Evolutionary conservation across 2,329 filamentous ascomycete genomes (phyloP).

Genomic region (Triangularia verruculosa): DNA sequence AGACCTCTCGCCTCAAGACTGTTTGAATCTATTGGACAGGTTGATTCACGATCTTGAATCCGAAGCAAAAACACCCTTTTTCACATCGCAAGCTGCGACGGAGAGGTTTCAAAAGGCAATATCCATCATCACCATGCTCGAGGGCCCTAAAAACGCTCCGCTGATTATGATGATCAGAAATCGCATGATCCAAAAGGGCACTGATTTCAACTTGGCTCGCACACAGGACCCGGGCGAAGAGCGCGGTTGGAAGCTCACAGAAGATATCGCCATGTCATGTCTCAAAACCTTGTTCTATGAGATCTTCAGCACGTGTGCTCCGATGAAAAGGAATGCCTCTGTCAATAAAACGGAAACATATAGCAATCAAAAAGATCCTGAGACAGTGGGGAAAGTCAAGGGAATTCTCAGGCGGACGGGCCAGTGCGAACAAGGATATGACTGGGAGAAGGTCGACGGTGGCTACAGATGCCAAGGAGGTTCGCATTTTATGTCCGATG

Average conservation of each 20-base stretch:
- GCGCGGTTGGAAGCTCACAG: not conserved
- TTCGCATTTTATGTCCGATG: not conserved
- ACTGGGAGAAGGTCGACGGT: not conserved
- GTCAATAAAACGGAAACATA: not conserved
- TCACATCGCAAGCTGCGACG: too few relatives aligned
- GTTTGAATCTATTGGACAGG: too few relatives aligned
- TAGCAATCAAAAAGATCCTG: not conserved
- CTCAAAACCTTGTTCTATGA: not conserved
- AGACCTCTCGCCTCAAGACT: not conserved
- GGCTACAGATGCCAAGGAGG: not conserved
- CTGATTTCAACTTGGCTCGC: not conserved
- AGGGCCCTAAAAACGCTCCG: too few relatives aligned
- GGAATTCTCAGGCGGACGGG: not conserved
- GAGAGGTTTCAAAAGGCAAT: too few relatives aligned
- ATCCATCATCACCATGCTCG: too few relatives aligned
- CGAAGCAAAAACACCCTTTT: too few relatives aligned
- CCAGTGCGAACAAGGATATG: not conserved
- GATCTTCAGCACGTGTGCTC: not conserved
- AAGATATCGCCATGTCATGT: not conserved
- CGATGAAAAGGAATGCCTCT: not conserved
- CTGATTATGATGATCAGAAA: too few relatives aligned
- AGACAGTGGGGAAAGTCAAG: too few relatives aligned
- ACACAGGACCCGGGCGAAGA: not conserved
- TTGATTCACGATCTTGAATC: too few relatives aligned
- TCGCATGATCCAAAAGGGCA: not conserved